These are phyloP conservation scores for Erodium maritimum DNA, from an alignment of 345 rosid genomes.

Conservation along the genomic window DNA sequence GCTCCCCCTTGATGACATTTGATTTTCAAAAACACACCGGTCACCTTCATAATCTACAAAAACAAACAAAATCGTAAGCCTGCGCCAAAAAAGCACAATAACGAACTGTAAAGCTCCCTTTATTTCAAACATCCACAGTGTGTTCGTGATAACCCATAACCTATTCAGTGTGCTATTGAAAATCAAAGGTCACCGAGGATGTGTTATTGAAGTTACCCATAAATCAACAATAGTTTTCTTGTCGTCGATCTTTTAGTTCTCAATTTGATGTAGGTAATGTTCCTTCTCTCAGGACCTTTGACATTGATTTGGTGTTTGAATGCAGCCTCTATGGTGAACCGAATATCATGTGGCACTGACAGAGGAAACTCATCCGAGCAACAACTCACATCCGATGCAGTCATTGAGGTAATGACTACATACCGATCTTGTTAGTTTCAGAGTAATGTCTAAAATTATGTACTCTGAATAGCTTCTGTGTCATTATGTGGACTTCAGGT, in stretches of 20 bases:
- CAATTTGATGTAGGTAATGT: constrained; percentile 8
- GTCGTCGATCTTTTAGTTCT: neutral
- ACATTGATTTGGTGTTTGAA: constrained; percentile 30
- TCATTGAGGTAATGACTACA: constrained; percentile 50
- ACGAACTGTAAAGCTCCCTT: no score
- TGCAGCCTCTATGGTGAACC: constrained; percentile 93
- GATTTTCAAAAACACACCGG: no score
- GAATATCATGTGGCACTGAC: constrained; percentile 48
- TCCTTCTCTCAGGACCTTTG: constrained; percentile 21
- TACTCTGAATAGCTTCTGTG: neutral
- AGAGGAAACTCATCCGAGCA: constrained; percentile 30
- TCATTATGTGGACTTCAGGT: constrained; percentile 26
- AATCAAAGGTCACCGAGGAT: no score
- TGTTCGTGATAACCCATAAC: no score
- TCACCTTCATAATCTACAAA: no score
- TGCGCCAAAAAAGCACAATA: no score
- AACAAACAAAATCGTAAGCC: no score
- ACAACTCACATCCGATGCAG: constrained; percentile 72
- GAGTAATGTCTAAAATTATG: neutral
- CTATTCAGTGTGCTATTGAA: no score
- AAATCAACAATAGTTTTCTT: neutral
- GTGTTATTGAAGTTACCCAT: no score
- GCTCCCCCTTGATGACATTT: no score
- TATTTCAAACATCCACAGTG: no score
- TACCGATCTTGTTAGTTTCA: constrained; percentile 1